Base-by-base conservation (phyloP, 1,284 basidiomycete genomes). In the Austroboletus novae-zelandiae region DNA sequence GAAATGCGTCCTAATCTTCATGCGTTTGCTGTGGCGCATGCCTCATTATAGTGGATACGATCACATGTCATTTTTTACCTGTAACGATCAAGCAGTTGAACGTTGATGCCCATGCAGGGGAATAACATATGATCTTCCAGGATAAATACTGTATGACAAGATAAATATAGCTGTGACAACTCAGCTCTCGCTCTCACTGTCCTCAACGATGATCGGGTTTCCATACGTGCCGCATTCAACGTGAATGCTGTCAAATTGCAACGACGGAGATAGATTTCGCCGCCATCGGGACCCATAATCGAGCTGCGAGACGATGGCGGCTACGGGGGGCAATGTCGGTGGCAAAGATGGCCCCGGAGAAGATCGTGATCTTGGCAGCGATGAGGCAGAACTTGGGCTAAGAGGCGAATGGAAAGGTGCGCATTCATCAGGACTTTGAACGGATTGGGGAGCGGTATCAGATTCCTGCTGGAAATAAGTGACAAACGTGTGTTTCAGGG, bases 181-280 rank as follows among this genome's bases (percentile, higher is more conserved):
- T 52, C 30, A 56, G 25, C 41, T 9, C 40, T 57, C 61, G 7
- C 37, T 45, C 9, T 57, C 57, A 51, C 51, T 58, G 42, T 66
- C 63, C 35, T 61, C 59, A 15, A 62, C 40, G 18, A 66, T 15
- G 15, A 65, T 67, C 20, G 66, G 66, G 27, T 63, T 54, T 32
- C 18, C 50, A 47, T 39, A 36, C 2, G 53, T 56, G 36, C 61
- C 61, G 5, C 39, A 48, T 14, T 37, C 32, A 27, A 35, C 8
- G 29, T 25, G 31, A 5, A 42, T 51, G 30, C 40, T 42, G 29
- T 52, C 45, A 35, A 45, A 42, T 15, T 29, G 52, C 5, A 40
- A 25, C 7, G 50, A 27, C 18, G 48, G 20, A 10, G 48, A 27
- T 27, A 46, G 50, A 37, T 40, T 35, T 11, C 51, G 37, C 18